Percentiles rank a stretch among this genome's conserved stretches.
Conservation (phyloP, 306 rosid species). For the Pyrus communis region DNA sequence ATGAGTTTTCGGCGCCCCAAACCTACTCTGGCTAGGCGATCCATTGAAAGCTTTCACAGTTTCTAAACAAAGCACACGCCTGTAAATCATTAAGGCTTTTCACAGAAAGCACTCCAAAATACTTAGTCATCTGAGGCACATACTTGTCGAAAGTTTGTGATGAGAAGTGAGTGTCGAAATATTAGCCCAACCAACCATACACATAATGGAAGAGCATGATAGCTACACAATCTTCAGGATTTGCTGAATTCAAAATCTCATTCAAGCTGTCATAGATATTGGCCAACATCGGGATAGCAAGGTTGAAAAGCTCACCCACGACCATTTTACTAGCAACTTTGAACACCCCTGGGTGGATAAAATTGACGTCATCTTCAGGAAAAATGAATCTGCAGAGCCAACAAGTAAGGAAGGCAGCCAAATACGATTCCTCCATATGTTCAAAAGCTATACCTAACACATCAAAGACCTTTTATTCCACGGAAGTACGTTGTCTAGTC, state of each 20-base stretch:
- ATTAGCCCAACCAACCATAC: neutral
- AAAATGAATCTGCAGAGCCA: neutral
- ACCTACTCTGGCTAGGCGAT: too few relatives aligned
- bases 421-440: neutral
- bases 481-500: too few relatives aligned
- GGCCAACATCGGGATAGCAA: neutral
- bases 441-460: neutral
- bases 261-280: neutral
- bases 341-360: neutral
- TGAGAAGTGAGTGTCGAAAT: neutral
- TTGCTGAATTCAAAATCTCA: fast-evolving
- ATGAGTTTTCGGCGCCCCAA: too few relatives aligned
- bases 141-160: too few relatives aligned
- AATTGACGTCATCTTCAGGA: fast-evolving
- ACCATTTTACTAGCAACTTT: neutral
- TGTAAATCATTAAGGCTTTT: too few relatives aligned
- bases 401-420: neutral
- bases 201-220: neutral
- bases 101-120: too few relatives aligned
- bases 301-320: fast-evolving
- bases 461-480: neutral
- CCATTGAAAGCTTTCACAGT: too few relatives aligned
- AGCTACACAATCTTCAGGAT: neutral
- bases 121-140: too few relatives aligned
- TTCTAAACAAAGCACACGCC: fast-evolving